Evolutionary conservation across 2,329 filamentous ascomycete species (phyloP).

Genomic region (Pseudohalonectria lignicola): DNA sequence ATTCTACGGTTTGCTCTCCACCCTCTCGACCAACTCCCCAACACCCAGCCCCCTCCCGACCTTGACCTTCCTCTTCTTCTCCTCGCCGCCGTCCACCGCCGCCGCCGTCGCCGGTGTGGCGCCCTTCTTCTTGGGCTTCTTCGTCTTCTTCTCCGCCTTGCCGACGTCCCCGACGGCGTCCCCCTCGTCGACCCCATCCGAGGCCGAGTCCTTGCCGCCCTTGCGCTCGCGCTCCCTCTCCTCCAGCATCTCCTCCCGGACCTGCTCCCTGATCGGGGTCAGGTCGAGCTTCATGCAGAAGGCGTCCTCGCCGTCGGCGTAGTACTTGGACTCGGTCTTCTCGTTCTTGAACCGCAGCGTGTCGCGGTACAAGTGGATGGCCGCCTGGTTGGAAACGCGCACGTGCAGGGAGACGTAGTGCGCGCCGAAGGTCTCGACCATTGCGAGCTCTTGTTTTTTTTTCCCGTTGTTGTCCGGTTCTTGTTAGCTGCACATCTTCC

Average conservation of each 20-base stretch:
- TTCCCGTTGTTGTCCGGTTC: not conserved
- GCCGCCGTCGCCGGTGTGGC: conserved; percentile 12
- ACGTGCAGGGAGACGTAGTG: conserved; percentile 95
- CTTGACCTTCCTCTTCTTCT: conserved; percentile 72
- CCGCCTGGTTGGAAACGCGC: conserved; percentile 84
- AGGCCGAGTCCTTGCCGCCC: conserved; percentile 24
- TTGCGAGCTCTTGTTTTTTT: conserved; percentile 63
- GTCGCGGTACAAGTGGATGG: conserved; percentile 83
- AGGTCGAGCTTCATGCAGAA: conserved; percentile 90
- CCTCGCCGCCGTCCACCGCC: conserved; percentile 23
- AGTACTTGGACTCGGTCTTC: conserved; percentile 82
- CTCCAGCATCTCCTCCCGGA: conserved; percentile 30
- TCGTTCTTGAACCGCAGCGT: conserved; percentile 84
- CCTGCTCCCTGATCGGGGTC: conserved; percentile 40
- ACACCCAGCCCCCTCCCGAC: conserved; percentile 74
- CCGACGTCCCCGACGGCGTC: conserved; percentile 59
- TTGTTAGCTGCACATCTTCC: too few species aligned
- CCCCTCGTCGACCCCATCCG: conserved; percentile 47
- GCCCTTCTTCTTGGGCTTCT: conserved; percentile 18
- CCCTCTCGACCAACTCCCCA: conserved; percentile 63
- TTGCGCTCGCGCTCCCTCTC: conserved; percentile 22
- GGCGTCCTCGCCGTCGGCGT: conserved; percentile 95
- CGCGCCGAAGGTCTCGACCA: conserved; percentile 89
- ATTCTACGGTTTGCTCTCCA: conserved; percentile 42
- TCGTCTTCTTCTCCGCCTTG: conserved; percentile 32